Conservation (phyloP, 2,329 filamentous ascomycete genomes). For the Cladorrhinum sp. region DNA sequence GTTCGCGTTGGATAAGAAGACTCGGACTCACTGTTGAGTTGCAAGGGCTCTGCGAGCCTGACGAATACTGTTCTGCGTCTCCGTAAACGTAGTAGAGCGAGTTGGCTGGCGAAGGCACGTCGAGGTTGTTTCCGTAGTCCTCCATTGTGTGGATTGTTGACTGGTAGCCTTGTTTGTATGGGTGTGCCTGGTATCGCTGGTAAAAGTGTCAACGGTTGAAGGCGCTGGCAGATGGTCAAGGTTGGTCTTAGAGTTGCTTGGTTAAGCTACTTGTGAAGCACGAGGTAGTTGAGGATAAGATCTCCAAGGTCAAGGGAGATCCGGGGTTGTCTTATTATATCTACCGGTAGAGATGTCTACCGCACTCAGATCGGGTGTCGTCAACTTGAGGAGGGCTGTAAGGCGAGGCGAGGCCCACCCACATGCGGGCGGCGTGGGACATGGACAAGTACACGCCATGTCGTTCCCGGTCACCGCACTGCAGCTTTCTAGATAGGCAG, state of each 20-base stretch:
- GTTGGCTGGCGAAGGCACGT: constrained; percentile 35
- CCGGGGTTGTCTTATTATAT: constrained; percentile 16
- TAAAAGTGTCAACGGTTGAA: neutral
- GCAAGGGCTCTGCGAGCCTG: constrained; percentile 38
- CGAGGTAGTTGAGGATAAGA: constrained; percentile 3
- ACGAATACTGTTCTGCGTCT: constrained; percentile 37
- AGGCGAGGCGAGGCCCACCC: constrained; percentile 16
- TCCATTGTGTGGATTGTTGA: constrained; percentile 30
- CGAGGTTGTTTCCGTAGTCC: constrained; percentile 30
- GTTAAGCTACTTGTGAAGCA: neutral
- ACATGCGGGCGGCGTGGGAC: constrained; percentile 5
- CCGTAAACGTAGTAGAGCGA: constrained; percentile 35
- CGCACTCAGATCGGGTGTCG: neutral
- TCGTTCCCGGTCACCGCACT: constrained; percentile 3
- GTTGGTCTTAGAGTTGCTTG: neutral
- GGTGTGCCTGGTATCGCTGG: neutral
- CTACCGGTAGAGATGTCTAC: constrained; percentile 5
- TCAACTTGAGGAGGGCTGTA: constrained; percentile 7
- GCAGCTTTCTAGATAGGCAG: constrained; percentile 1
- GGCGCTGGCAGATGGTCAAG: too few species aligned
- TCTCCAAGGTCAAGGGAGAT: constrained; percentile 3
- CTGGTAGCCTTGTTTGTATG: constrained; percentile 11
- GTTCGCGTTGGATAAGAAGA: neutral
- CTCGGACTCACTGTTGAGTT: constrained; percentile 34
- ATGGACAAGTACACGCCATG: constrained; percentile 6